These are phyloP conservation scores for Wallacemonas collosoma DNA, from an alignment of 208 protist species.

Conservation along the genomic window DNA sequence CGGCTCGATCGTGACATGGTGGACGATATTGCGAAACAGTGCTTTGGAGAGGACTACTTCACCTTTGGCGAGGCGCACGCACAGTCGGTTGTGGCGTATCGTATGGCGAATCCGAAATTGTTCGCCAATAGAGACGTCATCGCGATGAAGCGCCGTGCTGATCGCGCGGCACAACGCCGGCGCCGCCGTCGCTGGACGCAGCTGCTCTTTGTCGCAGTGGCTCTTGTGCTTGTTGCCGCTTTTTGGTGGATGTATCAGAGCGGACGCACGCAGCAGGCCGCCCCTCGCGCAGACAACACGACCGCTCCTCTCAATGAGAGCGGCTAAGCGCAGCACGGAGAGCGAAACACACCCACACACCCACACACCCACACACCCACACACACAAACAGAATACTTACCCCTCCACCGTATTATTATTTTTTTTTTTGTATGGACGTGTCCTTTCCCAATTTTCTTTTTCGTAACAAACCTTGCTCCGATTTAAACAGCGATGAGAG, in stretches of 20 bases:
- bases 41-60: conserved; percentile 81
- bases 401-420: too few species aligned
- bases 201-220: conserved; percentile 31
- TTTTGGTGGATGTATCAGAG: conserved; percentile 12
- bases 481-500: too few species aligned
- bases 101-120: conserved; percentile 42
- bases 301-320: not conserved
- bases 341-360: too few species aligned
- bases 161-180: conserved; percentile 31
- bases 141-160: conserved; percentile 44
- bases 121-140: conserved; percentile 49
- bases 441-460: too few species aligned
- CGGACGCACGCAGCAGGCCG: not conserved
- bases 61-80: conserved; percentile 65
- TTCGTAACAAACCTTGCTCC: too few species aligned
- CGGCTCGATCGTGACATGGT: conserved; percentile 77
- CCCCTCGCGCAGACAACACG: not conserved
- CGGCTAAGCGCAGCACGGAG: too few species aligned
- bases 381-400: too few species aligned
- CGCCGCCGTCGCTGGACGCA: conserved; percentile 32
- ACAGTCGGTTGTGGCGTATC: conserved; percentile 54
- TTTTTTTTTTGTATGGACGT: too few species aligned
- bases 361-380: too few species aligned
- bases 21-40: conserved; percentile 85
- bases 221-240: conserved; percentile 22